phyloP scores from a whole-genome alignment of 2,329 filamentous ascomycete genomes.

The Monosporascus sp. region DNA sequence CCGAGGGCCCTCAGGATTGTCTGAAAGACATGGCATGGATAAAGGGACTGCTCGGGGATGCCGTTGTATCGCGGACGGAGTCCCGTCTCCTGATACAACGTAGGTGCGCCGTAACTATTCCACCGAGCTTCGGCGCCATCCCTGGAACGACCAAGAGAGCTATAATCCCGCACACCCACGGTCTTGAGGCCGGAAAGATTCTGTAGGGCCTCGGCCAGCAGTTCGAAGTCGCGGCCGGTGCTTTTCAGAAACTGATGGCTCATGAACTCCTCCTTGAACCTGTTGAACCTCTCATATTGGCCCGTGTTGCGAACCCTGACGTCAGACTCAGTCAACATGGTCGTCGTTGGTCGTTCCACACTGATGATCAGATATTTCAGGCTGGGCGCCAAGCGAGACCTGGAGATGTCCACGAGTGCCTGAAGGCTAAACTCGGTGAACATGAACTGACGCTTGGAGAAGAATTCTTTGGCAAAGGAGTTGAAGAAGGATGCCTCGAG shows the following conservation, averaged over 20 bases:
- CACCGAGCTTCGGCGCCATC: conserved; percentile 41
- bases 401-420: conserved; percentile 44
- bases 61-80: conserved; percentile 1
- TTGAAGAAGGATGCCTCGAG: conserved; percentile 50
- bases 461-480: conserved; percentile 58
- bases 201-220: conserved; percentile 53
- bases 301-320: conserved; percentile 14
- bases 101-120: conserved; percentile 50
- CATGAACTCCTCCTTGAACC: conserved; percentile 18
- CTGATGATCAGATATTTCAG: conserved; percentile 47
- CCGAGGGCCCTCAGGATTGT: conserved; percentile 38
- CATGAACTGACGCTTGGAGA: conserved; percentile 63
- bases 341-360: conserved; percentile 25
- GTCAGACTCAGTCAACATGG: conserved; percentile 11
- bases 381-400: conserved; percentile 32
- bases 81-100: conserved; percentile 30
- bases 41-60: conserved; percentile 7
- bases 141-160: conserved; percentile 42
- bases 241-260: conserved; percentile 28
- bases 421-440: conserved; percentile 49
- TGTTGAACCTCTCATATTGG: conserved; percentile 18
- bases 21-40: conserved; percentile 32
- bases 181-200: conserved; percentile 50
- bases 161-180: conserved; percentile 56
- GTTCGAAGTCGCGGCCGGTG: conserved; percentile 43